Evolutionary conservation across 2,329 filamentous ascomycete genomes (phyloP).

Genomic region (Magnaporthiopsis rhizophila): DNA sequence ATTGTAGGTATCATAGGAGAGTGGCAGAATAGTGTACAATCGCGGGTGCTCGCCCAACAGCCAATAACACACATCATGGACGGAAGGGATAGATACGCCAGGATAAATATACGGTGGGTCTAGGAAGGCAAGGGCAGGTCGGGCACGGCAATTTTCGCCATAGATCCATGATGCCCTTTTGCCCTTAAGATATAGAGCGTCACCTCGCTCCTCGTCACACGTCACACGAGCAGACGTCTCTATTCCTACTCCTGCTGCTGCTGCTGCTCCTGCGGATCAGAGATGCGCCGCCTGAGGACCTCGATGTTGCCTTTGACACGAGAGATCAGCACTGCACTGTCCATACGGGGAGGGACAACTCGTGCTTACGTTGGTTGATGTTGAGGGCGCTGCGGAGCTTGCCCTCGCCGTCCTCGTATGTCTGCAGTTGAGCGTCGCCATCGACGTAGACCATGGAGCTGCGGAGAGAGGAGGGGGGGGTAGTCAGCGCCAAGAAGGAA

Average conservation of each 20-base stretch:
- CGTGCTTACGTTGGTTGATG: constrained; percentile 69
- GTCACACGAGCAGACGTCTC: neutral
- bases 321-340: neutral
- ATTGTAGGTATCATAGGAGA: neutral
- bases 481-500: constrained; percentile 11
- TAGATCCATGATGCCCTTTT: neutral
- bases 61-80: neutral
- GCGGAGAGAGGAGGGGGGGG: constrained; percentile 9
- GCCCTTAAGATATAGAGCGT: neutral
- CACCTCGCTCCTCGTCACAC: neutral
- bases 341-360: neutral
- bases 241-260: neutral
- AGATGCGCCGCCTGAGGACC: constrained; percentile 33
- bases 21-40: neutral
- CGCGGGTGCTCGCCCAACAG: neutral
- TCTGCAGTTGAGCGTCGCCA: constrained; percentile 64
- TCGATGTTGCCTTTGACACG: constrained; percentile 29
- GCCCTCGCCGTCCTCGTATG: constrained; percentile 63
- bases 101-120: neutral
- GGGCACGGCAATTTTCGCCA: neutral
- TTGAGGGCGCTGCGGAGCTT: constrained; percentile 56
- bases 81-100: neutral
- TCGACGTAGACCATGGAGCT: constrained; percentile 79
- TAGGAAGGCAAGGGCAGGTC: neutral
- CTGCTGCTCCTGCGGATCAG: neutral